Conservation (phyloP, 805 yeast genomes). For the Teunomyces funiuensis region DNA sequence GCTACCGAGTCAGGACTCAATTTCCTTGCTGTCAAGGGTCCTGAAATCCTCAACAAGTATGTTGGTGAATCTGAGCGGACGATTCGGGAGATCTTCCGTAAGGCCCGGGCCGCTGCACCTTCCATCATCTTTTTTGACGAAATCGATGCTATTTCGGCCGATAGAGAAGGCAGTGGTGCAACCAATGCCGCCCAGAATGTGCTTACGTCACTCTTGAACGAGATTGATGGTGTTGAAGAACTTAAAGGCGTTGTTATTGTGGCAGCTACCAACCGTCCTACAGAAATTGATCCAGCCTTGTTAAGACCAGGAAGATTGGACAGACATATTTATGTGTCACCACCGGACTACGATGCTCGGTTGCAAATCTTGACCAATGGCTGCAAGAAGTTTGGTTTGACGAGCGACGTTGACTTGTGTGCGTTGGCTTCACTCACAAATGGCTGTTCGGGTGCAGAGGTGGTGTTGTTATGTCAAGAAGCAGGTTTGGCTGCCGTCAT, state of each 20-base stretch:
- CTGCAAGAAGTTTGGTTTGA: conserved; percentile 60
- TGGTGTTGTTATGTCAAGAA: conserved; percentile 87
- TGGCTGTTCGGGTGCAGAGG: conserved; percentile 97
- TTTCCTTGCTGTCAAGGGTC: conserved; percentile 94
- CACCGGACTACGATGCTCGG: conserved; percentile 84
- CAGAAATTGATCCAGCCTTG: conserved; percentile 87
- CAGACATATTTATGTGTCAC: conserved; percentile 87
- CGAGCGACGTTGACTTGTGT: conserved; percentile 37
- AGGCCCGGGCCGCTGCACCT: conserved; percentile 94
- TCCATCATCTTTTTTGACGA: conserved; percentile 95
- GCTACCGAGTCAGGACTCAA: conserved; percentile 95
- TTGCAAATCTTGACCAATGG: conserved; percentile 72
- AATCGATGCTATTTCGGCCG: conserved; percentile 87
- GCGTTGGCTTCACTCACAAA: conserved; percentile 59
- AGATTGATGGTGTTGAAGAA: conserved; percentile 96
- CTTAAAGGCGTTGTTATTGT: conserved; percentile 88
- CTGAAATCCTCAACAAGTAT: conserved; percentile 90
- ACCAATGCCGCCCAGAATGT: conserved; percentile 82
- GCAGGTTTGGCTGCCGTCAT: conserved; percentile 94
- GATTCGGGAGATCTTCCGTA: conserved; percentile 87
- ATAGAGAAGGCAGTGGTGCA: conserved; percentile 56
- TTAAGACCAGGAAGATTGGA: conserved; percentile 95
- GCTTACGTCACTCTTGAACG: conserved; percentile 85
- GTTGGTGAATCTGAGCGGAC: conserved; percentile 96
- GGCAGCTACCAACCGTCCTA: conserved; percentile 96